phyloP scores from a whole-genome alignment of 768 basidiomycete species.

The Tricholoma terreum region DNA sequence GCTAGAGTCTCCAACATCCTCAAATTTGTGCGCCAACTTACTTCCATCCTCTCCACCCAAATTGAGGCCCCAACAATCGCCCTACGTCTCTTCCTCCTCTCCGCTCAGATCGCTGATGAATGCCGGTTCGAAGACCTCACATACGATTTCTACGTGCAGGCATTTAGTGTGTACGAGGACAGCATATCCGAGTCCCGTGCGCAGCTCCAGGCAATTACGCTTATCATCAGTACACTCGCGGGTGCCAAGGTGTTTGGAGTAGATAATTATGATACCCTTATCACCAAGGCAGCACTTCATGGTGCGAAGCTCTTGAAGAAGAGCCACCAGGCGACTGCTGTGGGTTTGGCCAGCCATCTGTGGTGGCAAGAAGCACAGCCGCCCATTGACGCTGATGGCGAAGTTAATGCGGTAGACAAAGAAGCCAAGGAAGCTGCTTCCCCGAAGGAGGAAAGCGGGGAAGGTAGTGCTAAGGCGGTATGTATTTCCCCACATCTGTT shows the following conservation, averaged over 20 bases:
- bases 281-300: slow-evolving; percentile 98
- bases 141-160: slow-evolving; percentile 97
- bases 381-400: slow-evolving; percentile 34
- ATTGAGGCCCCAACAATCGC: slow-evolving; percentile 93
- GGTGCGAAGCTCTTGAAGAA: slow-evolving; percentile 96
- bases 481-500: slow-evolving; percentile 24
- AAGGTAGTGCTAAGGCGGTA: slow-evolving; percentile 50
- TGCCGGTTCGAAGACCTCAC: slow-evolving; percentile 94
- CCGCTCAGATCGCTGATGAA: slow-evolving; percentile 93
- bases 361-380: slow-evolving; percentile 90
- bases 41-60: slow-evolving; percentile 87
- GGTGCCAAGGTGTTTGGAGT: slow-evolving; percentile 86
- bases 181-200: slow-evolving; percentile 93
- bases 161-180: slow-evolving; percentile 98
- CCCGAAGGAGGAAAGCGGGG: slow-evolving; percentile 40
- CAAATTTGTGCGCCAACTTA: slow-evolving; percentile 92
- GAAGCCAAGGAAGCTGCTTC: slow-evolving; percentile 36
- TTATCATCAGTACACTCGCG: slow-evolving; percentile 89
- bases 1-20: slow-evolving; percentile 82
- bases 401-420: slow-evolving; percentile 31
- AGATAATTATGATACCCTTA: slow-evolving; percentile 96
- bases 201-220: slow-evolving; percentile 94
- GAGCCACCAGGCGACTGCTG: slow-evolving; percentile 95
- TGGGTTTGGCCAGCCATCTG: slow-evolving; percentile 91
- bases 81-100: slow-evolving; percentile 90